Evolutionary conservation across 2,329 filamentous ascomycete genomes (phyloP), one percentile per base, ranked within the genome.

Genomic region (Balansia obtecta): DNA sequence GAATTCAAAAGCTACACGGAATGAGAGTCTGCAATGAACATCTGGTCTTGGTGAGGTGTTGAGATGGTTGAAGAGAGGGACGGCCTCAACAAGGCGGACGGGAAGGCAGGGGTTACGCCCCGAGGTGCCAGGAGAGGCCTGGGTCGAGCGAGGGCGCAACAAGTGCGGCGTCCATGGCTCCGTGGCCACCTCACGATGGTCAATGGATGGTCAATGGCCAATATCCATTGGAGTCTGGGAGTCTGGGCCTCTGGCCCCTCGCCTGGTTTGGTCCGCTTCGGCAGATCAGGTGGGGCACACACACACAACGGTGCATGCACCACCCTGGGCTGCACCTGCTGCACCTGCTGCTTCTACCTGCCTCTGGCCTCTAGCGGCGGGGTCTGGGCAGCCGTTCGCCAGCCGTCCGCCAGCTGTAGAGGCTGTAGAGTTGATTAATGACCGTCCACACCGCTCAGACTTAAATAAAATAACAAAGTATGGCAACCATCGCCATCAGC

Each of bases 131-230:
- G 37, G 33, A 45, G 30, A 40, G 42, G 33, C 37, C 40, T 32
- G 13, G 38, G 18, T 27, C n/a, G 48, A 34, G 18, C 34, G 48
- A 43, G 41, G 20, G 40, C 32, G 46, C 42, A 20, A 45, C 38
- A 32, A 49, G 32, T 34, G 46, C 42, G 42, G 42, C 16, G 42
- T 32, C 20, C 42, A 18, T 32, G 42, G 48, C 48, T 32, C 20
- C 42, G 15, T 32, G 42, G 48, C 48, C 48, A 50, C 15, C 40
- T 50, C 48, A 45, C 48, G 48, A 50, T 50, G 42, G 42, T 44
- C 42, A 27, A 32, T 44, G 42, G 39, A 11, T 41, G 39, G n/a
- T n/a, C n/a, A n/a, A n/a, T 41, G 39, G 34, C 3, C 11, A 37
- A 9, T 4, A 22, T 22, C 27, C 27, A 37, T 37, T 37, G 15